Base-by-base conservation (phyloP, 441 rosid species). In the Biscutella laevigata region DNA sequence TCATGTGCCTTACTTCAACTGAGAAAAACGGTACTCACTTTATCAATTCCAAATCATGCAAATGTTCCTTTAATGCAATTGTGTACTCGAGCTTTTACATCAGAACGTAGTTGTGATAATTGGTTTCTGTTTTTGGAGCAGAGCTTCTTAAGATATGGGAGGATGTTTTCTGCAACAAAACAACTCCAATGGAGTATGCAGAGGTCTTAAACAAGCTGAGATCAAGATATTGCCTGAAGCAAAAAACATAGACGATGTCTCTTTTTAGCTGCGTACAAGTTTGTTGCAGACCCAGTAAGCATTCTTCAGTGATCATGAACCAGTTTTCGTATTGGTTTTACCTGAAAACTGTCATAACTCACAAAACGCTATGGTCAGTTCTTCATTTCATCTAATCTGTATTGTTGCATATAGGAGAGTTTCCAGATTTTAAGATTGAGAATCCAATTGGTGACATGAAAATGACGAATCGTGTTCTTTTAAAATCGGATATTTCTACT, bases 61-160 rank as follows among this genome's bases (percentile, higher is more conserved):
- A n/a, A n/a, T n/a, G n/a, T n/a, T n/a, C n/a, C n/a, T n/a, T n/a
- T n/a, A n/a, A n/a, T n/a, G n/a, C n/a, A n/a, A n/a, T n/a, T n/a
- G n/a, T n/a, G n/a, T n/a, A n/a, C n/a, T n/a, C n/a, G n/a, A n/a
- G n/a, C n/a, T n/a, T n/a, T n/a, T n/a, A 29, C 27, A 22, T 11
- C 24, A 20, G 15, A 43, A 38, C 12, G 12, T 35, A 8, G 2
- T 52, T 50, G 21, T 35, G n/a, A 20, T 59, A 8, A 14, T 6
- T 55, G 27, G 19, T n/a, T 47, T 54, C 21, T 53, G n/a, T n/a
- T 26, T 63, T 71, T 10, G 63, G 40, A 64, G n/a, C 84, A 92
- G 98, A 85, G 71, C 83, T 92, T 53, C 36, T 51, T 58, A 82
- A 74, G 79, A 46, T 78, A 48, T 88, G 98, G 96, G 71, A 80